These are phyloP conservation scores for Salmacisia buchloeana DNA, from an alignment of 1,284 basidiomycete genomes.

Conservation along the genomic window DNA sequence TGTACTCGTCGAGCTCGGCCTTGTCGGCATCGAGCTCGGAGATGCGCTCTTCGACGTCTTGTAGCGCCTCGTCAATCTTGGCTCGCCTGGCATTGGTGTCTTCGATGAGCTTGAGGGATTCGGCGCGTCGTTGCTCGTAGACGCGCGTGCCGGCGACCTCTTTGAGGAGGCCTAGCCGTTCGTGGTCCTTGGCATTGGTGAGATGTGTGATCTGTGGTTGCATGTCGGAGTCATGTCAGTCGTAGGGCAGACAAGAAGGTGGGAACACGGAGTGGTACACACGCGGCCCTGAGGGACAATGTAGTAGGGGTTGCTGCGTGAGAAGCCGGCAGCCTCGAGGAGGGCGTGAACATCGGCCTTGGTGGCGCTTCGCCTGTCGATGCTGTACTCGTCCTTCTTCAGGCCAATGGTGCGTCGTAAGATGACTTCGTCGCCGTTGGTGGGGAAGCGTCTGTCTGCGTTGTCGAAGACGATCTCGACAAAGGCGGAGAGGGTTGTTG, in stretches of 20 bases:
- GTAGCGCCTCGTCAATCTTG: conserved; percentile 84
- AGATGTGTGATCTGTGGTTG: conserved; percentile 78
- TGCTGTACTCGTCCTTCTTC: conserved; percentile 97
- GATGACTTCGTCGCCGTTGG: conserved; percentile 41
- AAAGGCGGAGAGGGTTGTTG: conserved; percentile 79
- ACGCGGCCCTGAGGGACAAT: conserved; percentile 97
- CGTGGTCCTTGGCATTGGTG: conserved; percentile 94
- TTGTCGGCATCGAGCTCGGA: conserved; percentile 93
- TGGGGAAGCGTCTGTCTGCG: conserved; percentile 69
- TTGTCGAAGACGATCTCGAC: conserved; percentile 59
- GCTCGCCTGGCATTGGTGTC: conserved; percentile 90
- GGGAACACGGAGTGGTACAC: conserved; percentile 46
- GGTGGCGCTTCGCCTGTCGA: conserved; percentile 89
- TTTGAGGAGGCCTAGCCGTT: conserved; percentile 85
- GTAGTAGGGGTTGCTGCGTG: conserved; percentile 95
- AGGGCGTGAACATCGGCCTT: conserved; percentile 86
- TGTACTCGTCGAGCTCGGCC: conserved; percentile 92
- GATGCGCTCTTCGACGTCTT: conserved; percentile 83
- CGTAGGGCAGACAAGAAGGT: neutral
- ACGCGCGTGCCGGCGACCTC: conserved; percentile 98
- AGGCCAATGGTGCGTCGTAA: conserved; percentile 72
- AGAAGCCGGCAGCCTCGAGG: conserved; percentile 72
- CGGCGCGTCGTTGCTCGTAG: conserved; percentile 87
- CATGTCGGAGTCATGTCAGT: neutral
- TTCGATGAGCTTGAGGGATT: conserved; percentile 90